Percentiles rank a stretch among this genome's conserved stretches.
These are phyloP conservation scores for Dendrocalamus latiflorus DNA, from an alignment of 202 grass and related monocot genomes.

Conservation along the genomic window DNA sequence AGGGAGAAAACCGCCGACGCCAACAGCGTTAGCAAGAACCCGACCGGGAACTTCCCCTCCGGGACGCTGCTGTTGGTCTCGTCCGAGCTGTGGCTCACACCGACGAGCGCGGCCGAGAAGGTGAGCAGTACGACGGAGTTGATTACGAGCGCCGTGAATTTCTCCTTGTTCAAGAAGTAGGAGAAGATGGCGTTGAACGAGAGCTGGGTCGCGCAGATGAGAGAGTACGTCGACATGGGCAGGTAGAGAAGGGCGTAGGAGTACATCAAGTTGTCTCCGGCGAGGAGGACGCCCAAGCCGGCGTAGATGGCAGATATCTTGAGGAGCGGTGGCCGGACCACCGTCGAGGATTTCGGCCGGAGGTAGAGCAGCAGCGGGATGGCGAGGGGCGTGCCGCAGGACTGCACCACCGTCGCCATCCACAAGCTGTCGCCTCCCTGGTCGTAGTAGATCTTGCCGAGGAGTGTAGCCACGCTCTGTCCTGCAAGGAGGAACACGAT, in stretches of 20 bases:
- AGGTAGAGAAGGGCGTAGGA: conserved; percentile 76
- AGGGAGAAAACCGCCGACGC: conserved; percentile 57
- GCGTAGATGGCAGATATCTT: conserved; percentile 47
- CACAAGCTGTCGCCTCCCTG: conserved; percentile 45
- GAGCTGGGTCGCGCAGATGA: conserved; percentile 52
- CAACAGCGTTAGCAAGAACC: conserved; percentile 46
- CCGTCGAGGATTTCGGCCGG: neutral
- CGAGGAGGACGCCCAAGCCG: conserved; percentile 47
- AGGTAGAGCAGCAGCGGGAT: conserved; percentile 44
- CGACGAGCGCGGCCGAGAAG: conserved; percentile 57
- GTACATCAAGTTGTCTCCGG: conserved; percentile 65
- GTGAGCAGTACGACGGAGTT: conserved; percentile 73
- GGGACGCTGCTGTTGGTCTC: conserved; percentile 20
- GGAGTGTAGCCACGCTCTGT: conserved; percentile 48
- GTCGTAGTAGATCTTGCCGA: conserved; percentile 59
- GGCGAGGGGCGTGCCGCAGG: conserved; percentile 42
- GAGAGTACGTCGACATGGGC: conserved; percentile 57
- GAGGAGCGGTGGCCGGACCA: conserved; percentile 2
- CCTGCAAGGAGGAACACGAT: conserved; percentile 48
- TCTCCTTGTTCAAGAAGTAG: conserved; percentile 69
- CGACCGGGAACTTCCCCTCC: conserved; percentile 41
- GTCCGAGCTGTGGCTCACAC: conserved; percentile 27
- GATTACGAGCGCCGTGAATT: conserved; percentile 45
- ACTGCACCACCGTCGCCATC: conserved; percentile 49
- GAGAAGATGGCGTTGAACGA: conserved; percentile 75